Percentiles rank a stretch among this genome's conserved stretches.
Conservation (phyloP, 176 grass and related monocot genomes). For the Hordeum marinum region DNA sequence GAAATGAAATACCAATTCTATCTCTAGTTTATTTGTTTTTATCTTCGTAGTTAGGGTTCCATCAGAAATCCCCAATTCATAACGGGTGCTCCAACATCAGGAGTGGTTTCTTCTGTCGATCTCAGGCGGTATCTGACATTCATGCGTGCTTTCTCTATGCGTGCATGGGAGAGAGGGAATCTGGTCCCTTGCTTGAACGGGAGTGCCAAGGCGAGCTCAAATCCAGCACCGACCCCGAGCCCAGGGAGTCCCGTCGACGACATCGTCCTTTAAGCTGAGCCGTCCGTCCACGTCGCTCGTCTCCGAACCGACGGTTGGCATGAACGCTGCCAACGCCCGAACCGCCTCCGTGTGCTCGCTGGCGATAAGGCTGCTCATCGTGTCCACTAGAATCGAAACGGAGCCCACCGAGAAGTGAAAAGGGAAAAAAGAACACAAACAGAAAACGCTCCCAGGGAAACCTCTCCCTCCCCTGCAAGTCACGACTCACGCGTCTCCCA, state of each 20-base stretch:
- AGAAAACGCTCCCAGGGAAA: no score
- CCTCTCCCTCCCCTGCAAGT: constrained; percentile 9
- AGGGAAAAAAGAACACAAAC: background rate
- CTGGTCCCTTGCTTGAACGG: background rate
- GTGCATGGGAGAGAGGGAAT: background rate
- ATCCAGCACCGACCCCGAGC: background rate
- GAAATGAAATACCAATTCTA: no score
- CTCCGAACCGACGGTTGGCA: constrained; percentile 22
- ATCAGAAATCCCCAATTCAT: no score
- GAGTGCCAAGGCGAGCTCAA: background rate
- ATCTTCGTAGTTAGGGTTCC: no score
- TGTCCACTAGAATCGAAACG: constrained; percentile 32
- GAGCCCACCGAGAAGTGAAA: background rate
- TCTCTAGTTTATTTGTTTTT: no score
- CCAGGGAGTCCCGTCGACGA: background rate
- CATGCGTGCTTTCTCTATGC: no score
- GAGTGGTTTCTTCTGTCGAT: no score
- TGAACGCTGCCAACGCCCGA: constrained; percentile 14
- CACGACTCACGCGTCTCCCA: constrained; percentile 25
- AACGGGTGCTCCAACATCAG: no score
- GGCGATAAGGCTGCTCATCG: constrained; percentile 44
- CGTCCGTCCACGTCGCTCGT: constrained; percentile 13
- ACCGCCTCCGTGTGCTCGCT: background rate
- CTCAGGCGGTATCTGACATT: no score
- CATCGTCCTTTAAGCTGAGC: background rate